Conservation (phyloP, 2,329 filamentous ascomycete species). For the Tetracladium maxilliforme region DNA sequence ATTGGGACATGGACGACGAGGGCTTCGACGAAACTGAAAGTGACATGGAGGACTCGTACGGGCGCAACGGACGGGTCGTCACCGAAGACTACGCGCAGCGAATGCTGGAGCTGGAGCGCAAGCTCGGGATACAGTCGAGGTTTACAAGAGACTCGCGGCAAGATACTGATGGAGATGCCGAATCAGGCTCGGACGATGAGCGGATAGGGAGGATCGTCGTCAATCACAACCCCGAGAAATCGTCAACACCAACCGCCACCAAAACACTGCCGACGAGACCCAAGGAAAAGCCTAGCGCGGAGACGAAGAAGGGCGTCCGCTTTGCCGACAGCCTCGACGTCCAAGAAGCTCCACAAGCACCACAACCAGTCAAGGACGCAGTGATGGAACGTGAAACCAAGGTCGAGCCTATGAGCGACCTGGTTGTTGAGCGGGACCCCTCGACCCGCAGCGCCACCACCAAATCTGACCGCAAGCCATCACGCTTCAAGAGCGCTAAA, state of each 20-base stretch:
- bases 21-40: constrained; percentile 35
- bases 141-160: too few relatives aligned
- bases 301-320: constrained; percentile 58
- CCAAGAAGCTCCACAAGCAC: constrained; percentile 25
- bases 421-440: constrained; percentile 18
- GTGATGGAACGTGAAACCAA: constrained; percentile 19
- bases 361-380: constrained; percentile 11
- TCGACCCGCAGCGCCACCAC: constrained; percentile 6
- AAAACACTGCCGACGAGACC: background rate
- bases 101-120: constrained; percentile 77
- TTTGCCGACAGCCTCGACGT: constrained; percentile 67
- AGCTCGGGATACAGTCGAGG: too few relatives aligned
- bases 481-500: constrained; percentile 24
- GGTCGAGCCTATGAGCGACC: constrained; percentile 28
- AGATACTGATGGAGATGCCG: too few relatives aligned
- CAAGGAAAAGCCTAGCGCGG: constrained; percentile 3
- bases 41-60: constrained; percentile 63
- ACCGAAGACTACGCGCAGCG: constrained; percentile 63
- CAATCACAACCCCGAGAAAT: too few relatives aligned
- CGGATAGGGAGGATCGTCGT: too few relatives aligned
- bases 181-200: too few relatives aligned
- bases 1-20: constrained; percentile 34
- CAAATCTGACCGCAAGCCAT: constrained; percentile 15
- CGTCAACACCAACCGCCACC: too few relatives aligned
- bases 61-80: constrained; percentile 52